Base-by-base conservation (phyloP, 176 grass and related monocot species). In the Carex scoparia region DNA sequence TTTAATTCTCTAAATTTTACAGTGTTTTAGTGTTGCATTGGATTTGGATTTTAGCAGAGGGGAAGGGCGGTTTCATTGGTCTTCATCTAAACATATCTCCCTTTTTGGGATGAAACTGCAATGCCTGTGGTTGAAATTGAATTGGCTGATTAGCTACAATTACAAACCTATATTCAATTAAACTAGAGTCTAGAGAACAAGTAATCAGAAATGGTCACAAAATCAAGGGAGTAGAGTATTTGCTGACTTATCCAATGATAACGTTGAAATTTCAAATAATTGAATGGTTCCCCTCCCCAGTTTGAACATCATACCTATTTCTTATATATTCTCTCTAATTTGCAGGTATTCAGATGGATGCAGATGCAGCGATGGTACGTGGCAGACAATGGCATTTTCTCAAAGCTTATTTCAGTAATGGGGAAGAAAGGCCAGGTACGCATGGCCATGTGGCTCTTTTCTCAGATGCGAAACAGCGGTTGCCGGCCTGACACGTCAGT, bases 361-460 rank as follows among this genome's bases (percentile, higher is more conserved):
- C 96, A 99, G 80, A 95, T 75, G 79, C 96, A 99, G 30, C 61
- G 93, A 37, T 99, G 96, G 96, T 99, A 99, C 2, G 76, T 99
- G 11, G 90, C 96, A 40, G 96, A 99, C 73, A 95, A 99, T 1
- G 96, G 96, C 66, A 94, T 99, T 51, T 99, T 92, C 64, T 99
- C 93, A 0, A 99, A 99, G 79, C 38, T 99, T 48, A 99, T 99
- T 84, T 94, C 96, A 61, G 93, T 95, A 8, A 99, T 94, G 96
- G 93, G 93, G 31, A 99, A 92, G 78, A 94, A 99, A 84, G 90
- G 91, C 19, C 90, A 99, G 88, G 94, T 88, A 87, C 83, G 91
- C 84, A 99, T 99, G 96, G 93, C 96, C 83, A 95, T 99, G 93
- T 99, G 96, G 91, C 81, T 99, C 2, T 95, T 99, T 65, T 95